phyloP scores from a whole-genome alignment of 352 stramenopile genomes.

The Globisporangium nagaii region DNA sequence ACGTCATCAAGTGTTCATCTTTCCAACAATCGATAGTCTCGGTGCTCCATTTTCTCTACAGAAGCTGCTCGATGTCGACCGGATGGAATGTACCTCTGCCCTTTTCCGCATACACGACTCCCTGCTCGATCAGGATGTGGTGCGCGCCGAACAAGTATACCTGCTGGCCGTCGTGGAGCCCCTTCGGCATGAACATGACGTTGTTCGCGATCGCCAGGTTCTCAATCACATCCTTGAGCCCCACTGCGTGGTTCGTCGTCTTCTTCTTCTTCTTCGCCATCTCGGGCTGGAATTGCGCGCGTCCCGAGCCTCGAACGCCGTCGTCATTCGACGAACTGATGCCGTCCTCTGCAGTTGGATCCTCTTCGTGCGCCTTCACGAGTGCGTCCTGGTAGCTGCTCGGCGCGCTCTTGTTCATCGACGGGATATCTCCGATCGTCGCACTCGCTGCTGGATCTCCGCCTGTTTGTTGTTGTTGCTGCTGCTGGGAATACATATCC shows the following conservation, averaged over 20 bases:
- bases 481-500: slow-evolving; percentile 9
- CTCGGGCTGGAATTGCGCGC: background rate
- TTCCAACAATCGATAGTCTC: too few species aligned
- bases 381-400: slow-evolving; percentile 76
- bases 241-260: slow-evolving; percentile 34
- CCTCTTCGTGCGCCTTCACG: slow-evolving; percentile 29
- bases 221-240: slow-evolving; percentile 81
- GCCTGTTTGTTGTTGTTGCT: background rate
- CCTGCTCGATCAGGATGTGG: slow-evolving; percentile 83
- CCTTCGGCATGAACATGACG: slow-evolving; percentile 79
- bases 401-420: slow-evolving; percentile 43
- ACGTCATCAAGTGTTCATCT: too few species aligned
- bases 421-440: slow-evolving; percentile 22
- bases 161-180: slow-evolving; percentile 69
- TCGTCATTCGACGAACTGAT: slow-evolving; percentile 12
- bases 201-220: slow-evolving; percentile 73
- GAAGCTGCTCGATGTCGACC: slow-evolving; percentile 68
- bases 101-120: slow-evolving; percentile 70
- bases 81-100: slow-evolving; percentile 63
- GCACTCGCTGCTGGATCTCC: background rate
- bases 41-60: slow-evolving; percentile 17
- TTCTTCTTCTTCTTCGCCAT: slow-evolving; percentile 11
- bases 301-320: background rate
- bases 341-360: slow-evolving; percentile 12
- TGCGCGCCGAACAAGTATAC: slow-evolving; percentile 76